Evolutionary conservation across 192 early-diverging fungal species (phyloP), one percentile per base, ranked within the genome.

Genomic region (Dissophora globulifera): DNA sequence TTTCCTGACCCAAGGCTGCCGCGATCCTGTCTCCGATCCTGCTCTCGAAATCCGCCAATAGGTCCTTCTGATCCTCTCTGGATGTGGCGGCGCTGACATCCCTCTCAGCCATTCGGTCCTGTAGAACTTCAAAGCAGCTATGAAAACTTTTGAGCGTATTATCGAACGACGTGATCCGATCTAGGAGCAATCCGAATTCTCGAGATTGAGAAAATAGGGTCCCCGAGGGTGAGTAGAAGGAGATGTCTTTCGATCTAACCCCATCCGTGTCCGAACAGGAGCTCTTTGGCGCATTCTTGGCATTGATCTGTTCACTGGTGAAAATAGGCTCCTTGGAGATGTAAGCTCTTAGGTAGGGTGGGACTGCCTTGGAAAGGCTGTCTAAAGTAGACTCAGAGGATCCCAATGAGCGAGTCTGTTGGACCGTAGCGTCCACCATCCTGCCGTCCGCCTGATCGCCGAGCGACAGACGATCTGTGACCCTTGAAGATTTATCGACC

Each of bases 151-250:
- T 26, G 16, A 63, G 50, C 5, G 35, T 40, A 1, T 16, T 29
- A 20, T 63, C 61, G 4, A 63, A 52, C 2, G 61, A 63, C 31
- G 61, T 42, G 26, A 63, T 52, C 40, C 31, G 25, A 29, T 52
- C 50, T 31, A 63, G 22, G 1, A 63, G 27, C 5, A 52, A 30
- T 30, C 50, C 50, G 30, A 63, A 8, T 50, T 63, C 61, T n/a
- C 50, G 32, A 12, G 61, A 63, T 52, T 53, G 61, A 19, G 61
- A 63, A 13, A 63, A 63, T 19, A 63, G 31, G 12, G 33, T 63
- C 15, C 50, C 30, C 13, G 61, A 16, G 22, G 43, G 25, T 1
- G 61, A 63, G 25, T 41, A 26, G 29, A 40, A 50, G 38, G 48
- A 6, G 13, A 13, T n/a, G n/a, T n/a, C n/a, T n/a, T n/a, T n/a